phyloP scores from a whole-genome alignment of 306 rosid genomes.

The Glycyrrhiza uralensis region DNA sequence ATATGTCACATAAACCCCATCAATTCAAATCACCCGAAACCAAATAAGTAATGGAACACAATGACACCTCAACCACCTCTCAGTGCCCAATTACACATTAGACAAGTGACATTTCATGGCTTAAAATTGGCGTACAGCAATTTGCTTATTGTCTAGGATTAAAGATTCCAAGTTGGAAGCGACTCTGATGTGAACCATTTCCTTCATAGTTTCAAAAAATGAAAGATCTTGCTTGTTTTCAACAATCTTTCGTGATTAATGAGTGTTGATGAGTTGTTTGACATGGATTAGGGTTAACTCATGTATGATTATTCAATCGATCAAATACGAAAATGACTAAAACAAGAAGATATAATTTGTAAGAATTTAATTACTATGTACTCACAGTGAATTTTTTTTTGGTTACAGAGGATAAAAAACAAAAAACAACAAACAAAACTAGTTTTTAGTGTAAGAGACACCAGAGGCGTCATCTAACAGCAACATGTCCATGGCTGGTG shows the following conservation, averaged over 20 bases:
- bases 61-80: constrained; percentile 15
- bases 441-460: no score
- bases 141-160: constrained; percentile 7
- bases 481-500: no score
- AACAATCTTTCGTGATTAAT: not conserved
- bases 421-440: no score
- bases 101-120: constrained; percentile 8
- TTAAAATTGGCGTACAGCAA: not conserved
- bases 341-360: no score
- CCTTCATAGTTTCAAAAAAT: not conserved
- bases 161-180: not conserved
- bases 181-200: not conserved
- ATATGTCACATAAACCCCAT: not conserved
- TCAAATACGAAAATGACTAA: no score
- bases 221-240: not conserved
- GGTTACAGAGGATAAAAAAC: no score
- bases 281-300: not conserved
- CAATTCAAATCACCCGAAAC: not conserved
- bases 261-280: not conserved
- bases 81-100: not conserved
- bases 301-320: not conserved
- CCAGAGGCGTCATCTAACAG: no score
- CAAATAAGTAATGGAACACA: not conserved
- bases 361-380: no score
- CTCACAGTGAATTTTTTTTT: no score